These are phyloP conservation scores for Populus simonii DNA, from an alignment of 345 rosid species.

Conservation along the genomic window DNA sequence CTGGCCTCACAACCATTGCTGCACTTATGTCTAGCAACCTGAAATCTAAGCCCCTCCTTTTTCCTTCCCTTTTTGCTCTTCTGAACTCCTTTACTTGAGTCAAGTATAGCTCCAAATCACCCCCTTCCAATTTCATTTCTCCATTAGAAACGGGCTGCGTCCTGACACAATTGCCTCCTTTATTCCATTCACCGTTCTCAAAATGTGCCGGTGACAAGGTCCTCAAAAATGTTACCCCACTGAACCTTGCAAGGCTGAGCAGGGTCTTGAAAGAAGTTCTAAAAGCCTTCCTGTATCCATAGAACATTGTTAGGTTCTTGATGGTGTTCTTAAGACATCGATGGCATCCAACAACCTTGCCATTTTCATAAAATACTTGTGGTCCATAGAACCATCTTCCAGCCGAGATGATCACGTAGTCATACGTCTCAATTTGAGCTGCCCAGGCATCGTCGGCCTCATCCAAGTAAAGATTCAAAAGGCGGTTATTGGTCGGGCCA, in stretches of 20 bases:
- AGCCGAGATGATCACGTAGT: slow-evolving; percentile 46
- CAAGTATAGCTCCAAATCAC: slow-evolving; percentile 35
- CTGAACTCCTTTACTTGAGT: slow-evolving; percentile 41
- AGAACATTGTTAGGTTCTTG: slow-evolving; percentile 26
- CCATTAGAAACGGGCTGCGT: slow-evolving; percentile 39
- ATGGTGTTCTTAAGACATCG: slow-evolving; percentile 31
- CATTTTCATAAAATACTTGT: slow-evolving; percentile 28
- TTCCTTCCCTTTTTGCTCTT: slow-evolving; percentile 40
- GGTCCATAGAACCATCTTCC: slow-evolving; percentile 65
- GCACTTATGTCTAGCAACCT: slow-evolving; percentile 42
- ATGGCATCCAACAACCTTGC: slow-evolving; percentile 37
- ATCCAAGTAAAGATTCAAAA: slow-evolving; percentile 47
- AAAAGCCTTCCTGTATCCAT: slow-evolving; percentile 59
- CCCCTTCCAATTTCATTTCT: slow-evolving; percentile 44
- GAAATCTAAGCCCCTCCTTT: slow-evolving; percentile 32
- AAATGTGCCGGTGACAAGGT: slow-evolving; percentile 59
- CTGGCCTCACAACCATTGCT: slow-evolving; percentile 56
- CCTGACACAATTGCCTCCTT: slow-evolving; percentile 59
- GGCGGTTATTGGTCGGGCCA: slow-evolving; percentile 34
- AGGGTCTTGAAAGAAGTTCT: slow-evolving; percentile 50
- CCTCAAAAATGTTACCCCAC: slow-evolving; percentile 43
- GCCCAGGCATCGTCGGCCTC: slow-evolving; percentile 48
- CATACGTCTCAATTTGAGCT: slow-evolving; percentile 30
- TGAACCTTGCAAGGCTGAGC: slow-evolving; percentile 24
- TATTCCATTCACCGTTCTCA: slow-evolving; percentile 62